Base-by-base conservation (phyloP, 129 eudicot species). In the Centrapalus pauciflorus region DNA sequence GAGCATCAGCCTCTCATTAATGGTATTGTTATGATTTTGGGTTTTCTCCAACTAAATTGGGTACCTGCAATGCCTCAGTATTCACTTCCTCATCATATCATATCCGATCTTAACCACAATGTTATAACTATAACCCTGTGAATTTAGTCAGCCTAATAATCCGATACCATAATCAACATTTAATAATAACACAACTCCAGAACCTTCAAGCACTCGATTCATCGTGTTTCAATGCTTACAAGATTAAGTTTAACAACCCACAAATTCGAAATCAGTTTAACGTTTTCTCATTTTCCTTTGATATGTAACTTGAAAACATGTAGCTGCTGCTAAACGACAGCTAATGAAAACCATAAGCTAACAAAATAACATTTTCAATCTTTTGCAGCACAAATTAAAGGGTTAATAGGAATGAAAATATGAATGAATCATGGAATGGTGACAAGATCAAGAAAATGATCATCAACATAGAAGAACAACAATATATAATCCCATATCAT, bases 51-150 rank as follows among this genome's bases (percentile, higher is more conserved):
- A 50, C 80, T 75, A 55, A 40, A 40, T 46, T 41, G 24, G 23
- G 50, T 20, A 68, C 67, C 73, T 55, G 51, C 26, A 70, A 74
- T 74, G 57, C 66, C 33, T 55, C 74, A 59, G 55, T 67, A 67
- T 63, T 71, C 75, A 70, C 66, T 9, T 40, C 38, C 12, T 40
- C 56, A 52, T 68, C 13, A 51, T 38, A 35, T 20, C 23, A 67
- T 49, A 33, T 58, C 60, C 59, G 50, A 17, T 50, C 30, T 48
- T 37, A 73, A 64, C 72, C 65, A 64, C 45, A 52, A 55, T 49
- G 49, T 64, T 38, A 27, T 23, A 55, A 32, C n/a, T n/a, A n/a
- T n/a, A n/a, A n/a, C n/a, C n/a, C n/a, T n/a, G n/a, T n/a, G n/a
- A n/a, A n/a, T n/a, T n/a, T n/a, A n/a, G n/a, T n/a, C n/a, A n/a